Conservation (phyloP, 768 basidiomycete genomes). For the Phaeotremella skinneri region DNA sequence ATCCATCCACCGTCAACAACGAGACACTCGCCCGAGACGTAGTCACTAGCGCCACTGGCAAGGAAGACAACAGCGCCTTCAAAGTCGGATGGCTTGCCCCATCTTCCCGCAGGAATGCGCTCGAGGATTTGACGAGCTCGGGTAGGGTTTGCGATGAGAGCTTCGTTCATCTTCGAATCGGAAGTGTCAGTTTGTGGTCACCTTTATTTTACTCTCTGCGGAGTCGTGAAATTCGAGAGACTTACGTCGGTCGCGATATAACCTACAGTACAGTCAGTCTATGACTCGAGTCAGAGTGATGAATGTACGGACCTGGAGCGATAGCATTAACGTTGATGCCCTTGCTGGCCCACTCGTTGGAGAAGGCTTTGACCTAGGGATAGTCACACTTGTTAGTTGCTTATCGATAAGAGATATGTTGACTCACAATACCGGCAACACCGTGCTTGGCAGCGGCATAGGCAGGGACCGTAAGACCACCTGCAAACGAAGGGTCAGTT, state of each 20-base stretch:
- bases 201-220: background rate
- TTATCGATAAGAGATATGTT: background rate
- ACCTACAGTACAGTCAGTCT: constrained; percentile 51
- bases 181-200: constrained; percentile 1
- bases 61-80: constrained; percentile 71
- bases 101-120: constrained; percentile 68
- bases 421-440: constrained; percentile 61
- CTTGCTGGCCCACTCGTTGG: constrained; percentile 87
- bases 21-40: constrained; percentile 69
- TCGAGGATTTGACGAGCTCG: constrained; percentile 70
- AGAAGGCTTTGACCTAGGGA: constrained; percentile 64
- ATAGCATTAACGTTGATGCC: constrained; percentile 87
- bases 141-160: constrained; percentile 63
- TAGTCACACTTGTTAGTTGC: constrained; percentile 57
- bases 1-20: constrained; percentile 70
- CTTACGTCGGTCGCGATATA: constrained; percentile 89
- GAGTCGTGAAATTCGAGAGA: constrained; percentile 32
- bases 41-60: constrained; percentile 66
- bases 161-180: constrained; percentile 60
- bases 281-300: too few species aligned
- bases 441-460: constrained; percentile 85
- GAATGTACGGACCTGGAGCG: constrained; percentile 58
- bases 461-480: constrained; percentile 73
- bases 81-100: constrained; percentile 72
- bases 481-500: constrained; percentile 55